Evolutionary conservation across 345 rosid species (phyloP), one percentile per base, ranked within the genome.

Genomic region (Salix caprea): DNA sequence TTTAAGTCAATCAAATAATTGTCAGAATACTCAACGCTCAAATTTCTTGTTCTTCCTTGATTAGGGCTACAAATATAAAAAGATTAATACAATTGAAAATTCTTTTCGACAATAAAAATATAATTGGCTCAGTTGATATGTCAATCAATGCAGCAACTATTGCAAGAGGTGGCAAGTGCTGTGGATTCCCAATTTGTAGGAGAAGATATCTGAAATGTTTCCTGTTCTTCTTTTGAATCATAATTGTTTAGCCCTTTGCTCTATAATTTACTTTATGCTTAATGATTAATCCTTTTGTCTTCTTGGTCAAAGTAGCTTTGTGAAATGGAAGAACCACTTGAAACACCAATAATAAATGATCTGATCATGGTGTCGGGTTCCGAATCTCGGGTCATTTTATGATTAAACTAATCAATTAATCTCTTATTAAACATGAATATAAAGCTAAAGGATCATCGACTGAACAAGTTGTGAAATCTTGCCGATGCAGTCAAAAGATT

Each of bases 311-410:
- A 46, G 23, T 78, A 92, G 97, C 73, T 94, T 48, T 92, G 96
- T 81, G 91, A 90, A 74, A 91, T 93, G 94, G 94, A 88, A 76
- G 93, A 89, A 72, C 94, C 97, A 66, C 78, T 92, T 73, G 98
- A 93, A 84, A 87, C 93, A 84, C 95, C 98, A 39, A 73, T 96
- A 69, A 87, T 92, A 75, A 93, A 87, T 82, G 94, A 93, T 79
- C 90, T 96, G 67, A 85, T 92, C 52, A 90, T 96, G 99, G 96
- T 93, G 21, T 77, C 93, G 83, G 97, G 97, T 74, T 93, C 99
- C n/a, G 92, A 92, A 75, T 91, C 99, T 82, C 97, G 91, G 97
- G 99, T 90, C 78, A 79, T 60, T 14, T 5, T 8, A 56, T 56
- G 13, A 56, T 56, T 56, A 56, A 56, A 56, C 26, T 8, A 3